These are phyloP conservation scores for Saprolegnia diclina DNA, from an alignment of 352 stramenopile genomes.

Conservation along the genomic window DNA sequence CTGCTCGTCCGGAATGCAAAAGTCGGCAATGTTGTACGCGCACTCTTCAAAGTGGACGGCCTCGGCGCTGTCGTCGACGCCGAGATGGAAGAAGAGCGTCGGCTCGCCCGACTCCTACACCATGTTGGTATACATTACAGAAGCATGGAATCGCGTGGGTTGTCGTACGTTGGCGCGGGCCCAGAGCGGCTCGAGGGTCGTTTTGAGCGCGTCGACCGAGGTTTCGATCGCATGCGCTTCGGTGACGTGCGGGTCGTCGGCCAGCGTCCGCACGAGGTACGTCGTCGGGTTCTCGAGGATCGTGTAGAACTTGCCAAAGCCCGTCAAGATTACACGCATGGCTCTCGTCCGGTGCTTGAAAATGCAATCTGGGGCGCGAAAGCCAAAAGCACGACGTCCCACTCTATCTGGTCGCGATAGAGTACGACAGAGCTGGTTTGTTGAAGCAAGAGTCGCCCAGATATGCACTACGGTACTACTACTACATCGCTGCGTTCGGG, in stretches of 20 bases:
- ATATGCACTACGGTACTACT: no score
- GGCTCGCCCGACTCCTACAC: conserved; percentile 45
- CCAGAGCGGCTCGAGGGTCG: conserved; percentile 33
- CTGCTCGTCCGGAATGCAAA: conserved; percentile 71
- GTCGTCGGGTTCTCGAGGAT: conserved; percentile 77
- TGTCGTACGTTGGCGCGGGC: conserved; percentile 34
- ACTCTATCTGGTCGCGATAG: conserved; percentile 16
- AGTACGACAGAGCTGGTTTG: no score
- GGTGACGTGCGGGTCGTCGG: conserved; percentile 54
- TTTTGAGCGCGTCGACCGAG: conserved; percentile 40
- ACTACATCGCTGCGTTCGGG: not conserved
- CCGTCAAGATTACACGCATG: conserved; percentile 40
- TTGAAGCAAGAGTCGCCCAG: no score
- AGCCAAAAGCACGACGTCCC: not conserved
- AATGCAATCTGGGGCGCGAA: not conserved
- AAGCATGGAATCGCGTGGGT: no score
- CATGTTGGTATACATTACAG: not conserved
- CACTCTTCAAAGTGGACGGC: conserved; percentile 54
- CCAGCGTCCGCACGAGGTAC: conserved; percentile 47
- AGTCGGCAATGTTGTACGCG: conserved; percentile 77
- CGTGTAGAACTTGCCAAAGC: conserved; percentile 79
- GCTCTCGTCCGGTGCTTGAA: not conserved
- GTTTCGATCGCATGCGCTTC: conserved; percentile 67
- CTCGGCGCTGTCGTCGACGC: conserved; percentile 44
- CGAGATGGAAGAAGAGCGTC: conserved; percentile 70